phyloP scores from a whole-genome alignment of 768 basidiomycete genomes.

The Rhodotorula kratochvilovae region DNA sequence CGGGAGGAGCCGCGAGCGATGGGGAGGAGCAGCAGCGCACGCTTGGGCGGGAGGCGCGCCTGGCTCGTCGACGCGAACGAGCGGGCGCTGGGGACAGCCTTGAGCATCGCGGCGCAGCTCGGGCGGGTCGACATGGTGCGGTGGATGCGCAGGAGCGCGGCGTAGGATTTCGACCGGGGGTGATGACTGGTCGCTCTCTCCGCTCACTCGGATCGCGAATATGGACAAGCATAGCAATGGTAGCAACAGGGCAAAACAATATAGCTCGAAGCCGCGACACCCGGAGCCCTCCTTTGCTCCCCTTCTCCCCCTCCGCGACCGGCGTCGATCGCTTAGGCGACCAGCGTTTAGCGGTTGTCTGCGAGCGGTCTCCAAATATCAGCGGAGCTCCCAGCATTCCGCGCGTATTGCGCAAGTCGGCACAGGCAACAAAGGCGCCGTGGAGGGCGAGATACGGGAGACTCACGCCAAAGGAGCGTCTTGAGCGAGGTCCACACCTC shows the following conservation, averaged over 20 bases:
- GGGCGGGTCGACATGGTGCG: slow-evolving; percentile 15
- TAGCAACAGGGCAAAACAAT: not conserved
- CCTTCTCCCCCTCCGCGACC: not conserved
- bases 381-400: too few species aligned
- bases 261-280: not conserved
- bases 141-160: not conserved
- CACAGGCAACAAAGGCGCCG: too few species aligned
- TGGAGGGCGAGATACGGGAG: accelerated
- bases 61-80: slow-evolving; percentile 15
- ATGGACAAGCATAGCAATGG: not conserved
- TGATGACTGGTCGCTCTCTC: too few species aligned
- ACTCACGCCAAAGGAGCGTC: slow-evolving; percentile 69
- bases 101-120: not conserved
- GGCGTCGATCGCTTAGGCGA: too few species aligned
- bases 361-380: too few species aligned
- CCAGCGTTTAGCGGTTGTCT: slow-evolving; percentile 25
- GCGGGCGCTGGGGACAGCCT: not conserved
- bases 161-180: not conserved
- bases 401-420: too few species aligned
- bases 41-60: slow-evolving; percentile 18
- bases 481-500: slow-evolving; percentile 75
- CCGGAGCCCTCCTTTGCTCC: not conserved
- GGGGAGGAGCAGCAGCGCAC: not conserved
- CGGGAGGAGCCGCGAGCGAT: not conserved
- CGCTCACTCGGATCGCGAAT: not conserved